A percentile compares a stretch with the other conserved stretches of the same genome.
Evolutionary conservation across 495 filamentous ascomycete genomes (phyloP).

Genomic region (Bryoglossum gracile): DNA sequence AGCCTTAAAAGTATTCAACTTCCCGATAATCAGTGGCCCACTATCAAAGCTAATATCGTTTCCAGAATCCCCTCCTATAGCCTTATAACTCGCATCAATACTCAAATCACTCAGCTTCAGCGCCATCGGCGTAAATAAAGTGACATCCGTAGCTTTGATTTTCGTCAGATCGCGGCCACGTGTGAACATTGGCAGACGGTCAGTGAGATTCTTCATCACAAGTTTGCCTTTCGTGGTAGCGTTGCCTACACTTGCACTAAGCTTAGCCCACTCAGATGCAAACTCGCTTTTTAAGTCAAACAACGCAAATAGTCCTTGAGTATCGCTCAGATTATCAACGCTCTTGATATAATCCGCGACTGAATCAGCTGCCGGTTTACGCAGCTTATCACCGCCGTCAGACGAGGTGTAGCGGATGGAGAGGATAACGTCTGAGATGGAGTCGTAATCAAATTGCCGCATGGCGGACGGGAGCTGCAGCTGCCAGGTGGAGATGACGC

Average conservation of each 20-base stretch:
- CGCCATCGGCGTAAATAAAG: background rate
- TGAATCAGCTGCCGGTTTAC: background rate
- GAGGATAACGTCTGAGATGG: conserved; percentile 23
- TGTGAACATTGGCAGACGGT: background rate
- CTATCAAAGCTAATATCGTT: background rate
- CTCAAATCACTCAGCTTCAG: background rate
- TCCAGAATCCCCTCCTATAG: background rate
- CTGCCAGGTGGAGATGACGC: conserved; percentile 21
- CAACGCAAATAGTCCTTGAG: background rate
- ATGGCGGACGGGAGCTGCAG: conserved; percentile 12
- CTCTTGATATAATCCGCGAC: background rate
- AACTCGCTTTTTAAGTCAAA: conserved; percentile 12
- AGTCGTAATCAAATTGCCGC: conserved; percentile 16
- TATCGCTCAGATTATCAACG: background rate
- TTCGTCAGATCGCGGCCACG: too few relatives aligned
- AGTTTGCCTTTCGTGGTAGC: background rate
- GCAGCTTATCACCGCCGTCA: conserved; percentile 13
- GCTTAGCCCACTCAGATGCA: background rate
- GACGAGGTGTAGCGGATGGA: conserved; percentile 17
- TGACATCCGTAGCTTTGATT: too few relatives aligned
- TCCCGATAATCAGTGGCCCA: background rate
- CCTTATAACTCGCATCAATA: background rate
- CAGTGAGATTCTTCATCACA: too few relatives aligned
- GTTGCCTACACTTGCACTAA: background rate
- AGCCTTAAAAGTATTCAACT: background rate